A percentile compares a stretch with the other conserved stretches of the same genome.
Evolutionary conservation across 1,284 basidiomycete species (phyloP).

Genomic region (Cerioporus squamosus): DNA sequence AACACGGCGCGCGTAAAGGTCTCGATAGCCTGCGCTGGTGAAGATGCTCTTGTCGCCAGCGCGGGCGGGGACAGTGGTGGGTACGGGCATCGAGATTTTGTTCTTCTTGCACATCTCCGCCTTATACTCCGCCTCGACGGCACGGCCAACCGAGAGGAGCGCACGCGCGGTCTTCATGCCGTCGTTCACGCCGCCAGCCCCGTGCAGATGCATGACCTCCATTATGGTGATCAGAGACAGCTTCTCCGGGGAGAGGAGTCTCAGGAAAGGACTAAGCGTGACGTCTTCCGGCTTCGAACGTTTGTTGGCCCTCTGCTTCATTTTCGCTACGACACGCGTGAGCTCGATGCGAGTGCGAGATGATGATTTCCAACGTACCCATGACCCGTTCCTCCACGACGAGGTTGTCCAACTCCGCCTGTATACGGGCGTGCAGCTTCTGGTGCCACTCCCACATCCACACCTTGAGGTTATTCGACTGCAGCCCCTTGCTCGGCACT

Average conservation of each 20-base stretch:
- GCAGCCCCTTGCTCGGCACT: conserved; percentile 53
- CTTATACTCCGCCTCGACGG: conserved; percentile 89
- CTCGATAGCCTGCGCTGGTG: conserved; percentile 57
- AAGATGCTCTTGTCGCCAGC: conserved; percentile 54
- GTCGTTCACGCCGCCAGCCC: conserved; percentile 75
- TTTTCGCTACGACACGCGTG: not conserved
- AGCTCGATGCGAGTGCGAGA: not conserved
- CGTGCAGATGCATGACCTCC: conserved; percentile 87
- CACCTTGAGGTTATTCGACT: conserved; percentile 61
- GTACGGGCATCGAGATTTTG: conserved; percentile 52
- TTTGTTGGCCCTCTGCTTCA: not conserved
- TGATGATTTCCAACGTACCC: not conserved
- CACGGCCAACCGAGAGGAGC: conserved; percentile 82
- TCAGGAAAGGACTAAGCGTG: conserved; percentile 67
- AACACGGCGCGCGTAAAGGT: conserved; percentile 61
- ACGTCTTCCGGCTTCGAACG: conserved; percentile 7
- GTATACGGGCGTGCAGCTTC: conserved; percentile 61
- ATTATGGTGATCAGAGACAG: conserved; percentile 91
- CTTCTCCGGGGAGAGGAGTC: conserved; percentile 77
- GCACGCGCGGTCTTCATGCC: conserved; percentile 94
- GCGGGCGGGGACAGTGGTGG: conserved; percentile 38
- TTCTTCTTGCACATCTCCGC: conserved; percentile 78
- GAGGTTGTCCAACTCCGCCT: conserved; percentile 60
- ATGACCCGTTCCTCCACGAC: conserved; percentile 40
- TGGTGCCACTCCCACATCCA: conserved; percentile 92